A percentile compares a stretch with the other conserved stretches of the same genome.
These are phyloP conservation scores for Selaginella moellendorffii DNA, from an alignment of 75 land plant species.

Conservation along the genomic window DNA sequence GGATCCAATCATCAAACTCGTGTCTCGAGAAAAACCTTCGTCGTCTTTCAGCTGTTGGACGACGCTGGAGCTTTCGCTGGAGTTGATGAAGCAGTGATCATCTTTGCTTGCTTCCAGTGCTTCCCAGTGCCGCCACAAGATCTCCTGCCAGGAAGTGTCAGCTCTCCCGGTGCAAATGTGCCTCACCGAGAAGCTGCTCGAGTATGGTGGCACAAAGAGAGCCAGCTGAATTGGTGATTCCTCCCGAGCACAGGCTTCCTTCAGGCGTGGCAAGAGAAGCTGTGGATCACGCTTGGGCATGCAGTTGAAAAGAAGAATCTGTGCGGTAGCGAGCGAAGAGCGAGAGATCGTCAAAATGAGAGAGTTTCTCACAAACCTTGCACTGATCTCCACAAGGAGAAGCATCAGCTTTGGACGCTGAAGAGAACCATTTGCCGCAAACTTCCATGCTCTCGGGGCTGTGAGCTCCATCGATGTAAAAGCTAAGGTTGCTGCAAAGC, in stretches of 20 bases:
- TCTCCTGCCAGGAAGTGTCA: not conserved
- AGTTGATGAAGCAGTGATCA: too few relatives aligned
- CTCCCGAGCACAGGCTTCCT: not conserved
- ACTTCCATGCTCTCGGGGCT: conserved; percentile 10
- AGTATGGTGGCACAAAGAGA: not conserved
- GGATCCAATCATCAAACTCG: too few relatives aligned
- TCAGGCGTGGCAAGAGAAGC: not conserved
- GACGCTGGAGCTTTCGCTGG: too few relatives aligned
- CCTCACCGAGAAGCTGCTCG: not conserved
- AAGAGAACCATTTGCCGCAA: conserved; percentile 6
- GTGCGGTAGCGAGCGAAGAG: not conserved
- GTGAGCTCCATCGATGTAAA: conserved; percentile 6
- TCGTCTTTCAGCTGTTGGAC: too few relatives aligned
- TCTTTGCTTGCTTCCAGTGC: too few relatives aligned
- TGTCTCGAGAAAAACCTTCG: too few relatives aligned
- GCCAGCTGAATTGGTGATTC: not conserved
- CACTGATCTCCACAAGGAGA: too few relatives aligned
- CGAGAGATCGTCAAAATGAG: not conserved
- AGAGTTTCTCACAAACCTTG: not conserved
- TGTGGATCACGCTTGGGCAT: not conserved
- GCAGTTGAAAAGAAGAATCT: not conserved
- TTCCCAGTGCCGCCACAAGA: too few relatives aligned
- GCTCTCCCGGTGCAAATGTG: not conserved
- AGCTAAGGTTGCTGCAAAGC: not conserved
- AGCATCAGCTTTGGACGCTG: too few relatives aligned